phyloP scores from a whole-genome alignment of 345 rosid genomes.

The Hypericum perforatum region DNA sequence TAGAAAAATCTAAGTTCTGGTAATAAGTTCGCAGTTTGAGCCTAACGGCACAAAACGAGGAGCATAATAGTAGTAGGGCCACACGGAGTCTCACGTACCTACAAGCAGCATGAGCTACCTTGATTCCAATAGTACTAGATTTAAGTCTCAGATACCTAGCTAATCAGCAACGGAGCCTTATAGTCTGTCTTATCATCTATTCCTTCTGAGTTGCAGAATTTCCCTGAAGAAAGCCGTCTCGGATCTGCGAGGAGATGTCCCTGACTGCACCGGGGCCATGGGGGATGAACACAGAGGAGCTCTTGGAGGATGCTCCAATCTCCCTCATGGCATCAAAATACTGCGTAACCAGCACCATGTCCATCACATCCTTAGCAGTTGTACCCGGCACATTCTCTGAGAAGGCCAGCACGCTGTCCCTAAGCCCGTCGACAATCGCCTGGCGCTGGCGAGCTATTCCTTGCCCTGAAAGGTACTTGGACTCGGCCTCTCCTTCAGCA shows the following conservation, averaged over 20 bases:
- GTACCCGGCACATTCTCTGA: constrained; percentile 18
- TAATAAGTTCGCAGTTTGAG: no score
- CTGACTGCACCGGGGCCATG: constrained; percentile 15
- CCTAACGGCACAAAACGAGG: no score
- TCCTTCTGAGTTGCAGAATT: neutral
- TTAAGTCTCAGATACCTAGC: no score
- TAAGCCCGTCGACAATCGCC: constrained; percentile 19
- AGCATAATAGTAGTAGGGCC: no score
- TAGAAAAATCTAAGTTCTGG: no score
- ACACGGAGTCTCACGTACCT: no score
- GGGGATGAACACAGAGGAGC: constrained; percentile 13
- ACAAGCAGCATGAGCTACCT: no score
- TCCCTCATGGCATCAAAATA: constrained; percentile 22
- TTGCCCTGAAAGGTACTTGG: constrained; percentile 13
- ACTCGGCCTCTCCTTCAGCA: constrained; percentile 18
- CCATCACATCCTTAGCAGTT: constrained; percentile 17
- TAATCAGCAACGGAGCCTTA: neutral
- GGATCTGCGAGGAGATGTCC: constrained; percentile 14
- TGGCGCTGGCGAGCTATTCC: constrained; percentile 19
- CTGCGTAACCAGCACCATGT: constrained; percentile 20
- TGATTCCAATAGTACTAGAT: no score
- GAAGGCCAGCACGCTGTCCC: constrained; percentile 20
- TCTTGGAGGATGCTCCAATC: constrained; percentile 14
- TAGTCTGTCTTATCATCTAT: neutral
- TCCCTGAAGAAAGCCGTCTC: constrained; percentile 14